Evolutionary conservation across 257 asterid species (phyloP).

Genomic region (Ballota nigra): DNA sequence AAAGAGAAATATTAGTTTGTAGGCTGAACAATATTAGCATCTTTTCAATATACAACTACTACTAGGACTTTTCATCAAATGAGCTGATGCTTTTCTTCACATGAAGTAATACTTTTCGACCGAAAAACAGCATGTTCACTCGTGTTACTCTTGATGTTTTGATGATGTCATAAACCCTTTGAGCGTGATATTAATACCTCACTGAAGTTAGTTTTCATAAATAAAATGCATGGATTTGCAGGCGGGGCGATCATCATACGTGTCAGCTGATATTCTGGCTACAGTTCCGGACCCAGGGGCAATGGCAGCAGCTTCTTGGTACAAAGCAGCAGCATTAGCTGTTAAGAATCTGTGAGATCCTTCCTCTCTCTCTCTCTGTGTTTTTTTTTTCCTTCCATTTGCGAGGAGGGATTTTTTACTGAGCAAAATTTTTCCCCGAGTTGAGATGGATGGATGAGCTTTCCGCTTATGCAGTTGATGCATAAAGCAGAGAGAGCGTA

Average conservation of each 20-base stretch:
- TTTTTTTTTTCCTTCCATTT: constrained; percentile 24
- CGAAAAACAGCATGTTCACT: no score
- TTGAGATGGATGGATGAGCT: constrained; percentile 23
- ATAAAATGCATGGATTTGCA: constrained; percentile 30
- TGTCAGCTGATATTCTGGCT: constrained; percentile 72
- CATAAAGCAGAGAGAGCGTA: constrained; percentile 52
- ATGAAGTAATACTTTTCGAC: not conserved
- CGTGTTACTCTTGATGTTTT: not conserved
- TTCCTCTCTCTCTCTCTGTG: constrained; percentile 32
- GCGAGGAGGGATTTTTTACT: constrained; percentile 31
- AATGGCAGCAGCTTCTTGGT: constrained; percentile 93
- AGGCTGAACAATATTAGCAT: no score
- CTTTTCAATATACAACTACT: not conserved
- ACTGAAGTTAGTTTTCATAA: not conserved
- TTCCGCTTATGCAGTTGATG: constrained; percentile 58
- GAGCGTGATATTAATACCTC: not conserved
- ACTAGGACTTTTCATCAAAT: not conserved
- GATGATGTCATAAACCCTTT: not conserved
- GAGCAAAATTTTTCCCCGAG: constrained; percentile 24
- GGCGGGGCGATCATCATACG: constrained; percentile 95
- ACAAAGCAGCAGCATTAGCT: constrained; percentile 74
- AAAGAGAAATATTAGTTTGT: no score
- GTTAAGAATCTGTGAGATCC: constrained; percentile 43
- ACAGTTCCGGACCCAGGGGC: constrained; percentile 96
- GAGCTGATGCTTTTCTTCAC: not conserved